A percentile compares a stretch with the other conserved stretches of the same genome.
Conservation (phyloP, 805 yeast species). For the Metschnikowia vanudenii region DNA sequence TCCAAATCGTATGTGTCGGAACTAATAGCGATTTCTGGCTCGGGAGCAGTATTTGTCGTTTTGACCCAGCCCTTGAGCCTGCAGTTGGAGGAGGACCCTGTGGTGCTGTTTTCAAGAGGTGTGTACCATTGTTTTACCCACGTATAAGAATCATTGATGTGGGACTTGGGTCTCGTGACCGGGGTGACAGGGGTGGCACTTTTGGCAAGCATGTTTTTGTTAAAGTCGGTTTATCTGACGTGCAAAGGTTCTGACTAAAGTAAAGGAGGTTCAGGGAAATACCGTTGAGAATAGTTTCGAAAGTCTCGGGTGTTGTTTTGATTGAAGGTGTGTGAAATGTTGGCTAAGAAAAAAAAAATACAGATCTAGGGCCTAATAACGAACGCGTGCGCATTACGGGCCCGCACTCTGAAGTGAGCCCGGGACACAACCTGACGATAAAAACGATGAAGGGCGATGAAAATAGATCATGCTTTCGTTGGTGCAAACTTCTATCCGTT, state of each 20-base stretch:
- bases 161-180: constrained; percentile 20
- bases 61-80: constrained; percentile 41
- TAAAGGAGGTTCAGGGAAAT: not conserved
- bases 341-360: too few species aligned
- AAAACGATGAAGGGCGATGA: too few species aligned
- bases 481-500: too few species aligned
- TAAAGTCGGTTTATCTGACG: not conserved
- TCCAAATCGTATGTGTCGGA: constrained; percentile 47
- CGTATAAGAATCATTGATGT: constrained; percentile 22
- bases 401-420: too few species aligned
- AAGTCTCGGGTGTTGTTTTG: too few species aligned
- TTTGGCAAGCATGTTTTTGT: constrained; percentile 16
- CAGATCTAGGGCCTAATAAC: too few species aligned
- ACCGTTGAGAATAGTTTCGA: not conserved
- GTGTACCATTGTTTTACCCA: constrained; percentile 43
- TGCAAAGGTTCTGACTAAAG: not conserved
- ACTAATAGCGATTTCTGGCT: constrained; percentile 9
- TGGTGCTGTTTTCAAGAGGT: constrained; percentile 21
- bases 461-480: too few species aligned
- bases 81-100: constrained; percentile 14
- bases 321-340: too few species aligned
- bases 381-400: too few species aligned
- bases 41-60: constrained; percentile 14
- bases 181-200: constrained; percentile 24
- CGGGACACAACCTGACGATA: too few species aligned